Base-by-base conservation (phyloP, 208 protist genomes). In the Jaenimonas drosophilae region DNA sequence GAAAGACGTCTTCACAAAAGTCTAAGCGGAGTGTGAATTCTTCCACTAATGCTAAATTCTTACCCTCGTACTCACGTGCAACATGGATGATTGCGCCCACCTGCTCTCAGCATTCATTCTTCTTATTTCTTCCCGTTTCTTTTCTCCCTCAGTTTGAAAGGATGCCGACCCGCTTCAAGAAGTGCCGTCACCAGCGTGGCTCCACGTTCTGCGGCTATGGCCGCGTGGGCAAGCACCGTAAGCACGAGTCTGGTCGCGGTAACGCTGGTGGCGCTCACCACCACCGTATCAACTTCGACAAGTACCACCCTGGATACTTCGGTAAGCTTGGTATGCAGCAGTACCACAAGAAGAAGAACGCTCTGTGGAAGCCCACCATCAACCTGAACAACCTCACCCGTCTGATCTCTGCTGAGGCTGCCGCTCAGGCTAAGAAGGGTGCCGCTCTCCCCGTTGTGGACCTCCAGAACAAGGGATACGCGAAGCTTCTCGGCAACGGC, bases 271-370 rank as follows among this genome's bases (percentile, higher is more conserved):
- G 98, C 69, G 72, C 96, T 71, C 95, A 99, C 86, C 98, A 99
- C 74, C 96, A 99, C 84, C 85, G 98, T 50, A 99, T 98, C 71
- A 96, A 95, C 83, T 98, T 99, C 59, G 94, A 99, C 77, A 99
- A 98, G 90, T 99, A 98, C 92, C 99, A 99, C 75, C 99, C 99
- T 52, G 98, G 98, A 54, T 99, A 99, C 87, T 99, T 99, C 70
- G 99, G 99, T 70, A 99, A 99, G 93, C 84, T 99, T 29, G 99
- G 99, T 81, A 99, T 99, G 97, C 74, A 98, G 54, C 80, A 98
- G 80, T 97, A 99, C 80, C 73, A 91, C 73, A 69, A 79, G 46
- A 96, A 89, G 62, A 91, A 97, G 51, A 90, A 96, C 69, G 30
- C 87, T 28, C 64, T 94, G 67, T 94, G 82, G 75, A 91, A 95